Evolutionary conservation across 345 rosid species (phyloP).

Genomic region (Diplotaxis tenuifolia): DNA sequence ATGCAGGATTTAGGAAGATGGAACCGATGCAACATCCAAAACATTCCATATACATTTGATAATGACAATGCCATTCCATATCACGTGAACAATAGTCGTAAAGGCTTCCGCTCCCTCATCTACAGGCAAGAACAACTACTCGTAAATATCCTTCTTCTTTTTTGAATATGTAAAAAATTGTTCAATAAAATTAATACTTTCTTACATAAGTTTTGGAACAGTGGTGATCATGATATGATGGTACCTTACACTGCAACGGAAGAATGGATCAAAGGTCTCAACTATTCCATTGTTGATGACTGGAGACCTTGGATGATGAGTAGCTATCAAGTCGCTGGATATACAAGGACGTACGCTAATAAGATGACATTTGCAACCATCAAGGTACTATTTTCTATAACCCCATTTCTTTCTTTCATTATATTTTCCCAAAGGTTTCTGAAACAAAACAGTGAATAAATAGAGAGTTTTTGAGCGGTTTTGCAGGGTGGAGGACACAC

Average conservation of each 20-base stretch:
- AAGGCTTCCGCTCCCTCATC: conserved; percentile 37
- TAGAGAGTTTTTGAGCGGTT: not conserved
- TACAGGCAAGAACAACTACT: conserved; percentile 37
- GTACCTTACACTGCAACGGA: conserved; percentile 55
- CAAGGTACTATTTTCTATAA: conserved; percentile 41
- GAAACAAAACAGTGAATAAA: not conserved
- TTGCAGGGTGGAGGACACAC: conserved; percentile 72
- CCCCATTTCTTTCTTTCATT: not conserved
- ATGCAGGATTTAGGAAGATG: conserved; percentile 27
- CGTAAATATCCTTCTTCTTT: too few relatives aligned
- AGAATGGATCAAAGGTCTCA: conserved; percentile 58
- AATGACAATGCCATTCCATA: not conserved
- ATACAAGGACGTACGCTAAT: conserved; percentile 56
- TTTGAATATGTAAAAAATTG: too few relatives aligned
- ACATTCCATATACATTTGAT: conserved; percentile 24
- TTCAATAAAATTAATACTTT: too few relatives aligned
- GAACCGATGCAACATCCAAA: conserved; percentile 27
- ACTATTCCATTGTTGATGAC: conserved; percentile 49
- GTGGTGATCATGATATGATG: conserved; percentile 66
- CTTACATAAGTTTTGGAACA: conserved; percentile 38
- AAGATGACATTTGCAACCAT: conserved; percentile 70
- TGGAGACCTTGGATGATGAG: conserved; percentile 60
- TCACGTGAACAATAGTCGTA: conserved; percentile 24
- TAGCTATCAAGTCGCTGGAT: conserved; percentile 52
- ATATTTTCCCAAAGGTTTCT: not conserved